Conservation (phyloP, 805 yeast genomes). For the Yamadazyma paraphyllophila region DNA sequence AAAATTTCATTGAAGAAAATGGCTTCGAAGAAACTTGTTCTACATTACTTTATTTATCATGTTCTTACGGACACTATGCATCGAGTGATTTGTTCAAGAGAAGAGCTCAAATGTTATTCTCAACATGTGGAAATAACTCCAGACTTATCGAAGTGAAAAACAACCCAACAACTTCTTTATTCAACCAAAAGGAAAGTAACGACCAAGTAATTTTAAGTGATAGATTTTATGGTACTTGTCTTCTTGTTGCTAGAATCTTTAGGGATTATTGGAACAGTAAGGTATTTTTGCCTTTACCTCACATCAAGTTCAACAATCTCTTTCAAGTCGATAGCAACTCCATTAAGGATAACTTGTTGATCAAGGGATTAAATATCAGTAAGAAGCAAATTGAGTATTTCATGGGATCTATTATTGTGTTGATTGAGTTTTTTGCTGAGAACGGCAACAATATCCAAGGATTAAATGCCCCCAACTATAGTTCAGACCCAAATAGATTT, state of each 20-base stretch:
- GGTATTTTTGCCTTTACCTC: conserved; percentile 54
- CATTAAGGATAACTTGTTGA: conserved; percentile 43
- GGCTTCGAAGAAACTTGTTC: conserved; percentile 91
- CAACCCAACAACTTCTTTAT: conserved; percentile 6
- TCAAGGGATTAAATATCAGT: conserved; percentile 43
- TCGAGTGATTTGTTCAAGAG: conserved; percentile 47
- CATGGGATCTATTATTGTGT: conserved; percentile 65
- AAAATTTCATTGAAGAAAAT: conserved; percentile 70
- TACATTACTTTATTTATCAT: conserved; percentile 78
- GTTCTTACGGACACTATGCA: conserved; percentile 57
- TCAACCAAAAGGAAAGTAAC: conserved; percentile 28
- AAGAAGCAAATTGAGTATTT: conserved; percentile 62
- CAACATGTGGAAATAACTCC: conserved; percentile 55
- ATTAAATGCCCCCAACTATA: conserved; percentile 54
- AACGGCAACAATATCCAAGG: conserved; percentile 64
- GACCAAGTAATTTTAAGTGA: conserved; percentile 88
- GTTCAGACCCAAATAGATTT: conserved; percentile 46
- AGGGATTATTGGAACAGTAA: conserved; percentile 75
- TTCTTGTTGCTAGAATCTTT: conserved; percentile 73
- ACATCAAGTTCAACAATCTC: conserved; percentile 35
- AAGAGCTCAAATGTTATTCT: conserved; percentile 49
- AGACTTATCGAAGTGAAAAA: conserved; percentile 25
- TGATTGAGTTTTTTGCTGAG: conserved; percentile 66
- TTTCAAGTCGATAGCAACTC: conserved; percentile 39
- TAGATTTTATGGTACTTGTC: conserved; percentile 82